Evolutionary conservation across 371 early-diverging fungal species (phyloP), one percentile per base, ranked within the genome.

Genomic region (Batrachochytrium dendrobatidis): DNA sequence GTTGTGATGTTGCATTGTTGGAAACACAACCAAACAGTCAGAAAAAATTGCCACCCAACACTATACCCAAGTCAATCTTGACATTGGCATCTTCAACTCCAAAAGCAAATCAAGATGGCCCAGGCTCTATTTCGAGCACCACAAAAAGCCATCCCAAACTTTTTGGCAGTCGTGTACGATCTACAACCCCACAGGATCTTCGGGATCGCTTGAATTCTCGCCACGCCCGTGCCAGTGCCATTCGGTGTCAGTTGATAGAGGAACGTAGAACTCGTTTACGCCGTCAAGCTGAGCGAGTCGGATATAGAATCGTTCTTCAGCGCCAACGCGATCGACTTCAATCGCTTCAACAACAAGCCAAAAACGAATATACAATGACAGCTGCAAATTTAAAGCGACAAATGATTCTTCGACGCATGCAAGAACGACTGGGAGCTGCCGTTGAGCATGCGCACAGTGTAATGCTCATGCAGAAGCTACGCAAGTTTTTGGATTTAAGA

Each of bases 381-480:
- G 61, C 72, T 2, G 78, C 78, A 0, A 51, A 22, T 33, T 20
- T 77, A 15, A 75, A 74, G 28, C 65, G 74, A 1, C 70, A 74
- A 52, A 26, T 70, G 39, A 45, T 70, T 1, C 22, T 75, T 12
- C 60, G 63, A 18, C 54, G 45, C 34, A 63, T 60, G 20, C 52
- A 59, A 0, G 75, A 75, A 28, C 55, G 63, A 8, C 68, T 54
- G 34, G 64, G 67, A 7, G 70, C 72, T 0, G 51, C 49, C 0
- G 75, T 77, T 10, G 70, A 75, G 55, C 73, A 67, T 49, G 75
- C 74, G 18, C 73, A 73, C 26, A 63, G 64, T 1, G 71, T 76
- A 4, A 60, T 70, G 0, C 63, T 67, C 33, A 52, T 66, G 56
- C 67, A 72, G n/a, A 58, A 58, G 44, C 53, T 77, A 57, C 50